A percentile compares a stretch with the other conserved stretches of the same genome.
Conservation (phyloP, 108 stramenopile species). For the Cyclostephanos tholiformis region DNA sequence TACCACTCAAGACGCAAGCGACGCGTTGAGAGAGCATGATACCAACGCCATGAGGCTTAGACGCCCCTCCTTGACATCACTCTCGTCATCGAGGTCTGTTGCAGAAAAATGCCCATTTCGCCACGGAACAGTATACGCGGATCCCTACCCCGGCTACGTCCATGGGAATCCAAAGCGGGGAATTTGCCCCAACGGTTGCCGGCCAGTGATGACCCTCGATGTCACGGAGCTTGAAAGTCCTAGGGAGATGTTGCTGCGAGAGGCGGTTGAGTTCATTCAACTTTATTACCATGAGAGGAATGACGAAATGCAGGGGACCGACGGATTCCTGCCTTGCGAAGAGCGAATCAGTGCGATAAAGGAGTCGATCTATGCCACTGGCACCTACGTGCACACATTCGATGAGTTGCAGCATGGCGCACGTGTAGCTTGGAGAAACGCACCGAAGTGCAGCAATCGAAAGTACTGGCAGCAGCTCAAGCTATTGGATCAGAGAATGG, state of each 20-base stretch:
- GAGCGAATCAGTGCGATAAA: constrained; percentile 11
- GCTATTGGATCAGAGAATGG: constrained; percentile 39
- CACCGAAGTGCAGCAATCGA: constrained; percentile 54
- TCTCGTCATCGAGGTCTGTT: no score
- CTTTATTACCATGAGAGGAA: constrained; percentile 30
- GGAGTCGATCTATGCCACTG: constrained; percentile 16
- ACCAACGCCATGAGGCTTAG: no score
- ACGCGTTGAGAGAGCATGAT: no score
- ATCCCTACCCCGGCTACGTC: constrained; percentile 28
- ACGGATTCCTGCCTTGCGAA: constrained; percentile 14
- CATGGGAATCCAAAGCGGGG: constrained; percentile 37
- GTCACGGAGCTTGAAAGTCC: constrained; percentile 16
- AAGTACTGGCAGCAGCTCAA: constrained; percentile 50
- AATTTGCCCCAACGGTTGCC: constrained; percentile 26
- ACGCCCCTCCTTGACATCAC: no score
- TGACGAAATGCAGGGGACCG: constrained; percentile 20
- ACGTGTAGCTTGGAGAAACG: constrained; percentile 48
- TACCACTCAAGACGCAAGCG: no score
- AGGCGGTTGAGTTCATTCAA: constrained; percentile 28
- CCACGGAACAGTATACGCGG: constrained; percentile 28
- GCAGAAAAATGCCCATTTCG: constrained; percentile 25
- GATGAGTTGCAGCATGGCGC: constrained; percentile 54
- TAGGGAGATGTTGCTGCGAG: constrained; percentile 14
- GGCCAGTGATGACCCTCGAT: constrained; percentile 2
- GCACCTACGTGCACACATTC: constrained; percentile 47